These are phyloP conservation scores for Amanita jacksonii DNA, from an alignment of 768 basidiomycete species.

Conservation along the genomic window DNA sequence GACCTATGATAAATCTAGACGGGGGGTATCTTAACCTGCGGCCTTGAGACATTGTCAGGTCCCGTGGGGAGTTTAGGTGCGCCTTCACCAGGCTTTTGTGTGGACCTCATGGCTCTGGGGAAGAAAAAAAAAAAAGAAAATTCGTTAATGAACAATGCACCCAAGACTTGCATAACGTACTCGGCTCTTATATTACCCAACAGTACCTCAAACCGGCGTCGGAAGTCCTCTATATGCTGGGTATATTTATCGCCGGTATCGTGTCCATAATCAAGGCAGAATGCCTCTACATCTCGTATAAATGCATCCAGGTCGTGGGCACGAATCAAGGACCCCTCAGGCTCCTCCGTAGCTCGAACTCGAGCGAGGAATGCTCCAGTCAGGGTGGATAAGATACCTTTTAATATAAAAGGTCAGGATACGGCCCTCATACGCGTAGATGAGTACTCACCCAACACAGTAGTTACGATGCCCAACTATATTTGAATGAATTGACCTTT, in stretches of 20 bases:
- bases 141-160: too few relatives aligned
- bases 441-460: conserved; percentile 25
- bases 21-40: too few relatives aligned
- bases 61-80: too few relatives aligned
- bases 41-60: too few relatives aligned
- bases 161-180: too few relatives aligned
- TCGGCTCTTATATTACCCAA: conserved; percentile 25
- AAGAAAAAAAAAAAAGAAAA: too few relatives aligned
- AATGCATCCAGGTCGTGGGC: conserved; percentile 58
- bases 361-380: conserved; percentile 68
- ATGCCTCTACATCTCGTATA: conserved; percentile 50
- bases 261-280: conserved; percentile 48
- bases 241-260: conserved; percentile 25
- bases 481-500: not conserved
- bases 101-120: too few relatives aligned
- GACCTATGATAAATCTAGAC: too few relatives aligned
- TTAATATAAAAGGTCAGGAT: too few relatives aligned
- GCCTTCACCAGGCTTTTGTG: too few relatives aligned
- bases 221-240: conserved; percentile 23
- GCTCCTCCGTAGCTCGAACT: conserved; percentile 59
- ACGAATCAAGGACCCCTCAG: conserved; percentile 48
- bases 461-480: conserved; percentile 27
- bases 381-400: conserved; percentile 58
- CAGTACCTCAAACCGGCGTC: conserved; percentile 37
- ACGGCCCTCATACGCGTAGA: too few relatives aligned